Conservation (phyloP, 495 filamentous ascomycete genomes). For the Aspergillus baeticus region DNA sequence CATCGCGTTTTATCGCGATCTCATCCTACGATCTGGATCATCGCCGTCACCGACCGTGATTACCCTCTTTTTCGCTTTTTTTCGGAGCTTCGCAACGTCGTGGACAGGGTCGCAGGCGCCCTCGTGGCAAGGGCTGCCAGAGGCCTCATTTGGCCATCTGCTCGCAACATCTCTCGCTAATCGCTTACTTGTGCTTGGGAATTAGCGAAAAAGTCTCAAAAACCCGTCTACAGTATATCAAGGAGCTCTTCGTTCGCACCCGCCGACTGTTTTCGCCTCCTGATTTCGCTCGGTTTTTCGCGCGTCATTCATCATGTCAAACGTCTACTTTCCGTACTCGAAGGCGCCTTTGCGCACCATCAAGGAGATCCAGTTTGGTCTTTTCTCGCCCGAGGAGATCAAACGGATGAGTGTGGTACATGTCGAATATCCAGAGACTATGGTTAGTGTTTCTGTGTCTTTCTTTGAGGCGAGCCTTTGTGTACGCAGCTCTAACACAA, state of each 20-base stretch:
- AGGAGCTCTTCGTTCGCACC: conserved; percentile 4
- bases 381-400: conserved; percentile 94
- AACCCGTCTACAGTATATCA: not conserved
- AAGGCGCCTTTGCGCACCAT: conserved; percentile 94
- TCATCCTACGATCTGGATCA: conserved; percentile 23
- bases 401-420: conserved; percentile 94
- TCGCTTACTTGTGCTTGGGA: conserved; percentile 23
- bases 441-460: conserved; percentile 54
- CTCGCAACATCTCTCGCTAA: conserved; percentile 36
- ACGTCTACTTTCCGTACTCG: conserved; percentile 86
- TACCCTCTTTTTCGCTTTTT: conserved; percentile 30
- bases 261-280: conserved; percentile 1
- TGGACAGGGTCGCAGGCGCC: conserved; percentile 49
- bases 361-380: conserved; percentile 97
- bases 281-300: conserved; percentile 13
- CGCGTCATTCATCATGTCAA: conserved; percentile 71
- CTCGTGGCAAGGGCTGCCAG: conserved; percentile 56
- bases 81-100: conserved; percentile 41
- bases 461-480: conserved; percentile 5
- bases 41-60: conserved; percentile 28
- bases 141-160: conserved; percentile 50
- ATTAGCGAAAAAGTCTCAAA: conserved; percentile 2
- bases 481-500: conserved; percentile 22
- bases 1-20: conserved; percentile 50
- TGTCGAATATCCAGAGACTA: conserved; percentile 94